Evolutionary conservation across 1,284 basidiomycete species (phyloP).

Genomic region (Coriolopsis trogii): DNA sequence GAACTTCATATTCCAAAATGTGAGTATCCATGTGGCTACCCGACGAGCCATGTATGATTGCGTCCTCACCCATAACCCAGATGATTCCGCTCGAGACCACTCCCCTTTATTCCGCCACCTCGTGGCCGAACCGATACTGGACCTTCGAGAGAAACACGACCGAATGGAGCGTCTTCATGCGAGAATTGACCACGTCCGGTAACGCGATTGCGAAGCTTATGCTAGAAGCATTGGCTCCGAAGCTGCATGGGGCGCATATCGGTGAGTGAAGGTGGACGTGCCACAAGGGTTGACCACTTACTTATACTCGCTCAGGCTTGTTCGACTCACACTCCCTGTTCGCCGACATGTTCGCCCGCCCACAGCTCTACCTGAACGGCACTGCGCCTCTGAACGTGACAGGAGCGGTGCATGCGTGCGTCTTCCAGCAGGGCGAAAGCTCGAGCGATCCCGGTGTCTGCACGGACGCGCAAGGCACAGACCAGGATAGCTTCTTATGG

Average conservation of each 20-base stretch:
- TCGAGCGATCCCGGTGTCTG: constrained; percentile 37
- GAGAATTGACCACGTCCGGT: constrained; percentile 37
- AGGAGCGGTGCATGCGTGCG: constrained; percentile 47
- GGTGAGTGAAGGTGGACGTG: constrained; percentile 30
- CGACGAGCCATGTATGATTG: background rate
- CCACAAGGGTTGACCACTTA: constrained; percentile 15
- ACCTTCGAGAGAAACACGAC: constrained; percentile 40
- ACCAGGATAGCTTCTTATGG: constrained; percentile 55
- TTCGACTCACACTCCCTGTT: constrained; percentile 60
- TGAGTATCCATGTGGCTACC: constrained; percentile 26
- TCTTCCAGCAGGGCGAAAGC: constrained; percentile 43
- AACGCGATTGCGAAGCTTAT: constrained; percentile 40
- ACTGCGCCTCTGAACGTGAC: constrained; percentile 60
- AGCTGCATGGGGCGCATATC: constrained; percentile 40
- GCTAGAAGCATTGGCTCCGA: constrained; percentile 34
- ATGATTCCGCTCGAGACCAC: constrained; percentile 38
- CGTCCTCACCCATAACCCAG: constrained; percentile 13
- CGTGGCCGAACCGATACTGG: constrained; percentile 42
- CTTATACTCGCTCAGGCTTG: constrained; percentile 35
- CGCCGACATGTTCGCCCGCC: constrained; percentile 53
- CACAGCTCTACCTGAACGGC: constrained; percentile 55
- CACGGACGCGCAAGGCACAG: constrained; percentile 45
- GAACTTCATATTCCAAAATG: constrained; percentile 53
- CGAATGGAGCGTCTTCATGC: constrained; percentile 43
- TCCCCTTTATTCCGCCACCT: constrained; percentile 38